Conservation (phyloP, 1,284 basidiomycete species). For the Naganishia sp. region DNA sequence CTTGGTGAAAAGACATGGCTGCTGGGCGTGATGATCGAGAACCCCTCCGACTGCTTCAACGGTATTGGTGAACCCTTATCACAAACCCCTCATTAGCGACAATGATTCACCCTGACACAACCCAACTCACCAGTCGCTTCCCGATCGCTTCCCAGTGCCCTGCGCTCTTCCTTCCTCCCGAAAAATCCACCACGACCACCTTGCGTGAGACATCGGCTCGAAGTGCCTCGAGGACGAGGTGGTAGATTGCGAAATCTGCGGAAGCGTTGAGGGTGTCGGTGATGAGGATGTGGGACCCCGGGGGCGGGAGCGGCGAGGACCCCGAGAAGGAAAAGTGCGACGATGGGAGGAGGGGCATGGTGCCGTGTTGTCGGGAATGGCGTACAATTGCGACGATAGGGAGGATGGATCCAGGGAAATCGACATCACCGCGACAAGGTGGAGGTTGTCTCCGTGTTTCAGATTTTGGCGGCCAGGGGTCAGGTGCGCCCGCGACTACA, state of each 20-base stretch:
- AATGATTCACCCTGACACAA: neutral
- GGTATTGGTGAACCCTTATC: conserved; percentile 20
- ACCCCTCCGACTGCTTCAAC: conserved; percentile 10
- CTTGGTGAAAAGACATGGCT: conserved; percentile 8
- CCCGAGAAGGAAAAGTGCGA: conserved; percentile 26
- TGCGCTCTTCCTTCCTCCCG: conserved; percentile 39
- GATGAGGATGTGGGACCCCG: conserved; percentile 45
- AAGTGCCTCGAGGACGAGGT: conserved; percentile 38
- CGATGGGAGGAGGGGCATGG: conserved; percentile 39
- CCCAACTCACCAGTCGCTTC: conserved; percentile 45
- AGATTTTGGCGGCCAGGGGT: too few relatives aligned
- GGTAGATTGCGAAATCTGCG: conserved; percentile 46
- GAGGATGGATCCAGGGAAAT: too few relatives aligned
- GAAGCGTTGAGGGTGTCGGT: conserved; percentile 49
- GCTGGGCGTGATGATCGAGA: conserved; percentile 12
- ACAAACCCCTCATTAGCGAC: neutral
- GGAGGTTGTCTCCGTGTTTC: too few relatives aligned
- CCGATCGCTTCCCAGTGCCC: conserved; percentile 42
- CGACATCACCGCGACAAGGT: too few relatives aligned
- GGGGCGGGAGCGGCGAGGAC: conserved; percentile 41
- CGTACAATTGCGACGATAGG: neutral
- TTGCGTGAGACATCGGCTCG: conserved; percentile 24
- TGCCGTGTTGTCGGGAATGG: conserved; percentile 39
- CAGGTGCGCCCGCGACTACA: too few relatives aligned
- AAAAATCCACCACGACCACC: conserved; percentile 43